Evolutionary conservation across 345 rosid genomes (phyloP).

Genomic region (Salix caprea): DNA sequence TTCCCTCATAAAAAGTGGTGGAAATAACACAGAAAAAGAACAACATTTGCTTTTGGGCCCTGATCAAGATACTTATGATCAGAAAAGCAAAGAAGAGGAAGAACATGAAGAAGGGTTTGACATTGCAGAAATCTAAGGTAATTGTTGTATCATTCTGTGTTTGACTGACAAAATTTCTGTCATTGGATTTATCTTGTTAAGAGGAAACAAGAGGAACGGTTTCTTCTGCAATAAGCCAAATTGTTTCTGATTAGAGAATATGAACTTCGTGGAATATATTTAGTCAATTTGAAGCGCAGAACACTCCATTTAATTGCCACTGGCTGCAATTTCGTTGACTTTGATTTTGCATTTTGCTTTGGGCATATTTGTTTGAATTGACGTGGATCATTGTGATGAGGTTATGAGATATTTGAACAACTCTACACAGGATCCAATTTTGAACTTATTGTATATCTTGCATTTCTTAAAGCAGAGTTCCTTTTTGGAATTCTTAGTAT

Average conservation of each 20-base stretch:
- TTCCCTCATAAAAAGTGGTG: constrained; percentile 38
- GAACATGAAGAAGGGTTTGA: constrained; percentile 14
- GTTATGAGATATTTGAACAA: not conserved
- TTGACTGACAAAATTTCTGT: not conserved
- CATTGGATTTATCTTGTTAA: not conserved
- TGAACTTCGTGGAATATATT: not conserved
- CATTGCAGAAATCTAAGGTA: constrained; percentile 17
- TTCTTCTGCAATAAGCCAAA: not conserved
- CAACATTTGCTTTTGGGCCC: constrained; percentile 2
- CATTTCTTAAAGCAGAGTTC: not conserved
- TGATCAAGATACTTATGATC: not conserved
- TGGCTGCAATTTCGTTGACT: not conserved
- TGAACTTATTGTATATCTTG: not conserved
- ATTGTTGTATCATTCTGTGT: not conserved
- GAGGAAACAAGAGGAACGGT: not conserved
- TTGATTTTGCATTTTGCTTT: not conserved
- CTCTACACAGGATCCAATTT: not conserved
- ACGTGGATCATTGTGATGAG: not conserved
- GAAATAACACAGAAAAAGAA: constrained; percentile 23
- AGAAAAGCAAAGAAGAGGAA: constrained; percentile 15
- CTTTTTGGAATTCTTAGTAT: not conserved
- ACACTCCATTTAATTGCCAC: not conserved
- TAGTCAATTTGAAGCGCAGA: not conserved
- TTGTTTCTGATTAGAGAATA: not conserved
- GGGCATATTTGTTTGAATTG: not conserved